Evolutionary conservation across 1,284 basidiomycete species (phyloP), one percentile per base, ranked within the genome.

Genomic region (Taiwanofungus camphoratus): DNA sequence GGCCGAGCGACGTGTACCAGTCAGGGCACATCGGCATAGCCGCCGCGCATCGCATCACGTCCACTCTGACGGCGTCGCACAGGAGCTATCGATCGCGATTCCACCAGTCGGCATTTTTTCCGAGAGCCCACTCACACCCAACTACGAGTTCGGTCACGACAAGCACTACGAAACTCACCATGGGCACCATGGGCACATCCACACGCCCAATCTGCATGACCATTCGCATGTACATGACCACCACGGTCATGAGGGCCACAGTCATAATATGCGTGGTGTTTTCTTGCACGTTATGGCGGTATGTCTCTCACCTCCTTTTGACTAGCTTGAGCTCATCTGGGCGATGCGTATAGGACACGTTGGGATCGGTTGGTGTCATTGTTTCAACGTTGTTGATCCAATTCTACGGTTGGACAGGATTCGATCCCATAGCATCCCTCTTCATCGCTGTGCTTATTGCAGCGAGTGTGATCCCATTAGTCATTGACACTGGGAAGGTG

Each of bases 201-300:
- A 76, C 51, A 60, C 58, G 20, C 74, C 76, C 2, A 77, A 78
- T 52, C 52, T 73, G 37, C 77, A 82, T 52, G 70, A 73, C 49
- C 78, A 82, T 52, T 63, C 60, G 1, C 70, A 76, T 54, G 58
- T 58, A 8, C 74, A 73, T 54, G 63, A 63, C 16, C 72, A 79
- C 42, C 72, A 79, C 42, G 67, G 71, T 18, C 80, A 88, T 57
- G 85, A 86, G 63, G 84, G 87, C 0, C 92, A 95, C 58, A 92
- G 88, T 62, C 92, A 99, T 65, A 99, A 99, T 62, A 99, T 99
- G 96, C 87, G 93, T 36, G 96, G 96, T n/a, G 93, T 99, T 11
- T 99, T 99, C 62, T 68, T 99, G 48, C 87, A 90, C 60, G 87
- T 90, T 37, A 87, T 90, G 86, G 87, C 87, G 38, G 90, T 92